Evolutionary conservation across 352 stramenopile genomes (phyloP).

Genomic region (Globisporangium canariense): DNA sequence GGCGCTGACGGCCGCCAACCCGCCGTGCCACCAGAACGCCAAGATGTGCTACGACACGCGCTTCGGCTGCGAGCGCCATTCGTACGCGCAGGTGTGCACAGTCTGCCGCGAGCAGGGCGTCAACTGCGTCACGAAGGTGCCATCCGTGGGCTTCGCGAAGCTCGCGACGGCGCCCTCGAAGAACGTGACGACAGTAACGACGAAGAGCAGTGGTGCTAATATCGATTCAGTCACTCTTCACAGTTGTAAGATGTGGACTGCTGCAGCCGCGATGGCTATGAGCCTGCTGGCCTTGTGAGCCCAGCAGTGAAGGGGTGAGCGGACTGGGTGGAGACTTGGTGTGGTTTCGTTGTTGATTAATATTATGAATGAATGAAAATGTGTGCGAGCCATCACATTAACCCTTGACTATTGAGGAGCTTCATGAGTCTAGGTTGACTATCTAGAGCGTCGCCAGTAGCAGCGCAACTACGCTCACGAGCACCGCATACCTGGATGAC

Average conservation of each 20-base stretch:
- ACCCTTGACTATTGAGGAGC: not conserved
- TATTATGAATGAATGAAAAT: not conserved
- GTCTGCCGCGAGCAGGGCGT: conserved; percentile 40
- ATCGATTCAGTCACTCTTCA: too few relatives aligned
- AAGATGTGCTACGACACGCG: conserved; percentile 44
- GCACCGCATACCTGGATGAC: not conserved
- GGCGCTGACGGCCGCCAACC: conserved; percentile 40
- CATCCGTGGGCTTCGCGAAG: conserved; percentile 39
- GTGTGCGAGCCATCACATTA: not conserved
- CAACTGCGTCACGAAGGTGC: conserved; percentile 34
- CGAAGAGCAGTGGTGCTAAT: not conserved
- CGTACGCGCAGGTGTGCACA: conserved; percentile 61
- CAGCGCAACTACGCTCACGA: not conserved
- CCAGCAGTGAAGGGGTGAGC: too few relatives aligned
- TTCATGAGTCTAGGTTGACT: not conserved
- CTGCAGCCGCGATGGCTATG: not conserved
- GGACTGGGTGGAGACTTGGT: not conserved
- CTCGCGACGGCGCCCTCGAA: conserved; percentile 29
- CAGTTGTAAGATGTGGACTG: not conserved
- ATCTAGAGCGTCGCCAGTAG: not conserved
- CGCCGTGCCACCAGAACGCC: conserved; percentile 59
- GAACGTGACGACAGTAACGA: conserved; percentile 15
- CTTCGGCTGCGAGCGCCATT: conserved; percentile 53
- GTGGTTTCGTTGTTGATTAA: not conserved
- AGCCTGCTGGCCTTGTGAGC: not conserved